phyloP scores from a whole-genome alignment of 306 rosid species.

The Potentilla sterilis region DNA sequence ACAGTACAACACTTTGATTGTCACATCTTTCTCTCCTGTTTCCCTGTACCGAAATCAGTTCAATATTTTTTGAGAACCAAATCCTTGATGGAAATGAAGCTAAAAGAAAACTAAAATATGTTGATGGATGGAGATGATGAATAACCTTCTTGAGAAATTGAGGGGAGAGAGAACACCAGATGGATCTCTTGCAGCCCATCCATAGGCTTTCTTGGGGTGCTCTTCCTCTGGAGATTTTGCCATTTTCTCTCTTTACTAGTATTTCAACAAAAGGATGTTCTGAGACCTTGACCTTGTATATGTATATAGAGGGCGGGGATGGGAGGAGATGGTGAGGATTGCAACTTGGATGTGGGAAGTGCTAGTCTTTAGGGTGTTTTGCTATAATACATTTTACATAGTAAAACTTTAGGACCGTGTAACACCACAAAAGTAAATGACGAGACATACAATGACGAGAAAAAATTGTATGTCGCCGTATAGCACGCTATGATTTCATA shows the following conservation, averaged over 20 bases:
- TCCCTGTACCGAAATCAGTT: conserved; percentile 16
- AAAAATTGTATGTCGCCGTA: too few relatives aligned
- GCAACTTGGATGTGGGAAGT: neutral
- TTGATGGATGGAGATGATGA: neutral
- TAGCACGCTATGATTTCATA: neutral
- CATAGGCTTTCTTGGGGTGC: neutral
- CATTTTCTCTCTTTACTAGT: neutral
- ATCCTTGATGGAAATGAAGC: neutral
- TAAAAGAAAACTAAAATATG: neutral
- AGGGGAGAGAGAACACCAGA: conserved; percentile 16
- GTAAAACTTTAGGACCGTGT: neutral
- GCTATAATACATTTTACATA: neutral
- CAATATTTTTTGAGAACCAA: neutral
- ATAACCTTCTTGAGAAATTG: conserved; percentile 7
- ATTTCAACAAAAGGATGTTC: neutral
- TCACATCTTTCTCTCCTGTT: conserved; percentile 23
- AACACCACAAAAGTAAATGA: neutral
- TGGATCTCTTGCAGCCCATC: conserved; percentile 17
- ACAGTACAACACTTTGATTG: conserved; percentile 21
- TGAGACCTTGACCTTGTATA: neutral
- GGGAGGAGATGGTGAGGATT: neutral
- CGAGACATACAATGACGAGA: neutral
- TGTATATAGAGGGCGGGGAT: neutral
- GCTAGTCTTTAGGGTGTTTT: neutral
- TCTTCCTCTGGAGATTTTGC: conserved; percentile 1